Evolutionary conservation across 2,329 filamentous ascomycete genomes (phyloP), one percentile per base, ranked within the genome.

Genomic region (Arthroderma uncinatum): DNA sequence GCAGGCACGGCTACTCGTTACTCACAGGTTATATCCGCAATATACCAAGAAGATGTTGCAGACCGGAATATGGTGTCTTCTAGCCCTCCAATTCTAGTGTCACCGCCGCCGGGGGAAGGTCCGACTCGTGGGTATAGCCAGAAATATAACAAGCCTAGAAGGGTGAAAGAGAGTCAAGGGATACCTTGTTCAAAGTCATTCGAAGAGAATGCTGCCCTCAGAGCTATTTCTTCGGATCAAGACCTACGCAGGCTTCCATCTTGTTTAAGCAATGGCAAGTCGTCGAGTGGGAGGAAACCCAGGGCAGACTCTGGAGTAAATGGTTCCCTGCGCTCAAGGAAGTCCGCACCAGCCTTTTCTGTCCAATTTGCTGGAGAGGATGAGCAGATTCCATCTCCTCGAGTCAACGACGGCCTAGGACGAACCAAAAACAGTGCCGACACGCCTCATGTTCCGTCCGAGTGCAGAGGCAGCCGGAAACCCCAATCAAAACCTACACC

Each of bases 41-140:
- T 73, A 47, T 71, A 71, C 54, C 71, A 73, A 57, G 72, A 74
- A 57, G 71, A 74, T 62, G 71, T 73, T 34, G 69, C 71, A 34
- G 71, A 74, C 58, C 66, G 70, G 34, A 74, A 74, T 56, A 72
- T 71, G 56, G 63, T 16, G 64, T 64, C 48, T 64, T 64, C 57
- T 59, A 62, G 53, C 60, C 23, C 36, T 16, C 25, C 53, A 19
- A 33, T 55, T 23, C 12, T 39, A 1, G 19, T 40, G 16, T 28
- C 36, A 21, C 33, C 50, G n/a, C 50, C 30, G 21, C 36, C 30
- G 10, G 50, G 21, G 8, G 36, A 39, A 25, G 50, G 16, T 6
- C 21, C 16, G 14, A 4, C n/a, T 14, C n/a, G 7, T 0, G 16
- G 33, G n/a, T 14, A 53, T 37, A 53, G 14, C 16, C 30, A 53